Evolutionary conservation across 768 basidiomycete genomes (phyloP).

Genomic region (Leccinum longicurvipes): DNA sequence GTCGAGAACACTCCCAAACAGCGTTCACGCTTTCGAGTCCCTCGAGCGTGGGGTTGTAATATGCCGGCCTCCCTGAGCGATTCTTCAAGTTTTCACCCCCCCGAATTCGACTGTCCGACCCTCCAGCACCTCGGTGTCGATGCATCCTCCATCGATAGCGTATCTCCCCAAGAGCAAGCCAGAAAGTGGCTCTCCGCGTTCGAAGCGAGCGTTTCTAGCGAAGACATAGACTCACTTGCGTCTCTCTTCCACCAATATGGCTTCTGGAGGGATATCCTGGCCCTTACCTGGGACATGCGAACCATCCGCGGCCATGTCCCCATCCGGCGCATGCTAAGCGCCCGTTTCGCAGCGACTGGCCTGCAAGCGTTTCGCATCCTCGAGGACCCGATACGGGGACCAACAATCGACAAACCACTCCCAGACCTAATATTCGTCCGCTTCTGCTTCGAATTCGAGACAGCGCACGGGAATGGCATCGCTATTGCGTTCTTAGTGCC

Average conservation of each 20-base stretch:
- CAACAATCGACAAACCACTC: constrained; percentile 38
- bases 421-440: constrained; percentile 58
- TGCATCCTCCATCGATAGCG: constrained; percentile 3
- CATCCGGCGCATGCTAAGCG: constrained; percentile 37
- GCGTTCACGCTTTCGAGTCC: no score
- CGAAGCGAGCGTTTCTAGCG: not conserved
- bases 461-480: constrained; percentile 42
- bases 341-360: constrained; percentile 30
- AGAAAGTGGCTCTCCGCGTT: constrained; percentile 22
- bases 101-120: constrained; percentile 20
- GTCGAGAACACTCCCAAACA: no score
- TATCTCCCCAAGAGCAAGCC: constrained; percentile 7
- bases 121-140: constrained; percentile 19
- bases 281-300: constrained; percentile 54
- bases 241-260: constrained; percentile 24
- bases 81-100: not conserved
- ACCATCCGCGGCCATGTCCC: constrained; percentile 39
- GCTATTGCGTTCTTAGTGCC: constrained; percentile 53
- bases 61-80: not conserved
- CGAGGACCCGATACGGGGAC: constrained; percentile 23
- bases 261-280: constrained; percentile 51
- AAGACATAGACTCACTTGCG: not conserved
- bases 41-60: no score
- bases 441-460: constrained; percentile 54
- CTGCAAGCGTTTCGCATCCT: constrained; percentile 16